A percentile compares a stretch with the other conserved stretches of the same genome.
Conservation (phyloP, 805 yeast genomes). For the Kockiozyma suomiensis region DNA sequence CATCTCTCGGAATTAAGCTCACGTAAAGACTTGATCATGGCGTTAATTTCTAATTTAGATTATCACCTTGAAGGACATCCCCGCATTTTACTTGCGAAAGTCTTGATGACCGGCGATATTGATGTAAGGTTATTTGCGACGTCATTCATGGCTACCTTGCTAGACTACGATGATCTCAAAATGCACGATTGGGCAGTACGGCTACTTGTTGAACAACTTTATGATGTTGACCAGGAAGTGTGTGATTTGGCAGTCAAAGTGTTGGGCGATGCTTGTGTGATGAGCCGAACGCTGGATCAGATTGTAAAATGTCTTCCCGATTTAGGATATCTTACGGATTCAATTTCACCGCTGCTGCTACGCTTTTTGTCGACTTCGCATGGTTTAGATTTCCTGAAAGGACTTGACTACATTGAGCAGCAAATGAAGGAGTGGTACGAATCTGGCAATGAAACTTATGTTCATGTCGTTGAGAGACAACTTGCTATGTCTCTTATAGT, state of each 20-base stretch:
- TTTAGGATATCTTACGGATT: constrained; percentile 54
- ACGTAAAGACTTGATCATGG: constrained; percentile 59
- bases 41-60: constrained; percentile 64
- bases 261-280: constrained; percentile 55
- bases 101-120: constrained; percentile 58
- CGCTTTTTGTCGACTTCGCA: constrained; percentile 63
- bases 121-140: constrained; percentile 62
- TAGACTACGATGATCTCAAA: constrained; percentile 18
- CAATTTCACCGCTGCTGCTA: constrained; percentile 60
- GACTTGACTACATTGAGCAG: constrained; percentile 59
- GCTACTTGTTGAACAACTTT: constrained; percentile 64
- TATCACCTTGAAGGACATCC: constrained; percentile 65
- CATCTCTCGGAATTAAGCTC: constrained; percentile 61
- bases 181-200: constrained; percentile 52
- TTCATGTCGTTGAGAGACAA: constrained; percentile 33
- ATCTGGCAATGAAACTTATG: constrained; percentile 36
- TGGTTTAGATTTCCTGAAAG: constrained; percentile 70
- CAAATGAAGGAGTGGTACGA: constrained; percentile 73
- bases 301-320: constrained; percentile 61
- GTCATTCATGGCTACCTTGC: constrained; percentile 47
- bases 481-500: constrained; percentile 18
- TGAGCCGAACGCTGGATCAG: constrained; percentile 50
- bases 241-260: constrained; percentile 58
- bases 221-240: constrained; percentile 63
- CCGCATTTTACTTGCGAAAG: constrained; percentile 64